Evolutionary conservation across 176 grass and related monocot genomes (phyloP).

Genomic region (Rhynchospora pubera): DNA sequence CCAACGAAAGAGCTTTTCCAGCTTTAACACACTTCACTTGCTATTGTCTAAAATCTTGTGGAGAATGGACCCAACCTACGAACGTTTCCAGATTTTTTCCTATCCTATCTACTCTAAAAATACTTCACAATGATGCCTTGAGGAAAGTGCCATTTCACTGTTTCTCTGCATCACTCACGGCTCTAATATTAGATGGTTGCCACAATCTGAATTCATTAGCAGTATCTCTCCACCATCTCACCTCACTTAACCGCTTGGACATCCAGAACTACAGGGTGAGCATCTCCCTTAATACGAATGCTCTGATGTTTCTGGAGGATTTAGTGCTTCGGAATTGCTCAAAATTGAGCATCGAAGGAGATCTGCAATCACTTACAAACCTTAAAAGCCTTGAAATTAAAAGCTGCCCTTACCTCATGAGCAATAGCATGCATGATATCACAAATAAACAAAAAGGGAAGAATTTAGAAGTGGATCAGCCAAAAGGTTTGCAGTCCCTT

Average conservation of each 20-base stretch:
- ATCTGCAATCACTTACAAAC: not conserved
- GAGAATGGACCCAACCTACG: conserved; percentile 2
- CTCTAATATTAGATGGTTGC: not conserved
- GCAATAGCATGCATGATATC: not conserved
- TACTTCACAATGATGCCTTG: not conserved
- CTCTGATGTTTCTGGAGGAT: not conserved
- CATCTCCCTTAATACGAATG: not conserved
- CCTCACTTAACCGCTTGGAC: no score
- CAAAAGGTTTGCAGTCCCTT: conserved; percentile 14
- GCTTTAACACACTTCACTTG: conserved; percentile 33
- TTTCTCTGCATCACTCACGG: conserved; percentile 11
- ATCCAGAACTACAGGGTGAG: no score
- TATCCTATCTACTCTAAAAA: not conserved
- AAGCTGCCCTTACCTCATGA: not conserved
- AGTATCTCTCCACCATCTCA: no score
- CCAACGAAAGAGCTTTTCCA: conserved; percentile 17
- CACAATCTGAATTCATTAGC: not conserved
- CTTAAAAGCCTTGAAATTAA: not conserved
- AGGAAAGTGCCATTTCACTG: not conserved
- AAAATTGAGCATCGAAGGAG: not conserved
- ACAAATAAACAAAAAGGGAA: conserved; percentile 1
- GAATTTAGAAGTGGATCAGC: not conserved
- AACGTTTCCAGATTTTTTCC: not conserved
- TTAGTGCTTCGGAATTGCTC: not conserved
- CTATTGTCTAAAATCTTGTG: conserved; percentile 15